Conservation (phyloP, 2,329 filamentous ascomycete species). For the Diaporthe ilicicola region DNA sequence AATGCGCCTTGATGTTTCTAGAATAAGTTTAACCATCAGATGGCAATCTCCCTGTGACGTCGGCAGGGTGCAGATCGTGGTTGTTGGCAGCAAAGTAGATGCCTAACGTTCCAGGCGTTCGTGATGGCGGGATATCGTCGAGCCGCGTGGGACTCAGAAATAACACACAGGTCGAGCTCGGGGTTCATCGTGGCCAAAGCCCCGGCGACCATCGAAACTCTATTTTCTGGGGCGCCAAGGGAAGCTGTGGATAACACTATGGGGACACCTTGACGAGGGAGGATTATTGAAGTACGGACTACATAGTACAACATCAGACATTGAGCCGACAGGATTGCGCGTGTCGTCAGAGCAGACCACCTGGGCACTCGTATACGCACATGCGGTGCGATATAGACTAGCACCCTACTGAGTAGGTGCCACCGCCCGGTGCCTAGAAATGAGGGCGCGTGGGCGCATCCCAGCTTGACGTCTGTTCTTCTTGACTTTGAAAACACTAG, state of each 20-base stretch:
- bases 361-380: neutral
- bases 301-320: neutral
- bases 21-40: conserved; percentile 20
- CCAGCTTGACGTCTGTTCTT: neutral
- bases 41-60: neutral
- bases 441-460: neutral
- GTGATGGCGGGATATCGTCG: conserved; percentile 2
- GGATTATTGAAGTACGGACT: too few relatives aligned
- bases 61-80: neutral
- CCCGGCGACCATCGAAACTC: conserved; percentile 13
- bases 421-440: conserved; percentile 13
- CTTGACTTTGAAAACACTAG: neutral
- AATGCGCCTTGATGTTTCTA: conserved; percentile 12
- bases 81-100: neutral
- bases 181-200: neutral
- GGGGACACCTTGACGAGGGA: conserved; percentile 7
- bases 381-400: conserved; percentile 12
- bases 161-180: neutral
- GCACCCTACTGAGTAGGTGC: neutral
- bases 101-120: neutral
- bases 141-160: conserved; percentile 1
- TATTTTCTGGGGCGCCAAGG: conserved; percentile 17
- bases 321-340: neutral
- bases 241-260: neutral
- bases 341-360: neutral